Percentiles rank a stretch among this genome's conserved stretches.
Evolutionary conservation across 129 eudicot genomes (phyloP).

Genomic region (Helianthus tuberosus): DNA sequence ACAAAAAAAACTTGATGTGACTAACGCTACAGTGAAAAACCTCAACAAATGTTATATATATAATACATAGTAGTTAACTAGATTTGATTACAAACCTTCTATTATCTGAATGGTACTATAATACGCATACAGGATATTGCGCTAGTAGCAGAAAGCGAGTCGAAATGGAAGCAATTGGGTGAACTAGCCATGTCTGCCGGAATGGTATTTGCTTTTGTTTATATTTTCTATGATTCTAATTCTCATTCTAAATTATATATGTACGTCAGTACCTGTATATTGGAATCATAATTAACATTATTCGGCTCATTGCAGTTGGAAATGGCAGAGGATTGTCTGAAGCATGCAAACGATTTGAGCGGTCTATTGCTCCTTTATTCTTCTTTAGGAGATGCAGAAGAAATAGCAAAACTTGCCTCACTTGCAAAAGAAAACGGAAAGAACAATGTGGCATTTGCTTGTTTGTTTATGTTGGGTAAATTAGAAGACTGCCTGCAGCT

Average conservation of each 20-base stretch:
- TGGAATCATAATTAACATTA: not conserved
- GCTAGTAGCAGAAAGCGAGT: constrained; percentile 76
- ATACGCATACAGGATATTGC: constrained; percentile 75
- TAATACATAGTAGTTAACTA: too few species aligned
- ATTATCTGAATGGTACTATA: not conserved
- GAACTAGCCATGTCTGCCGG: constrained; percentile 97
- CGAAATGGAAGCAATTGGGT: constrained; percentile 99
- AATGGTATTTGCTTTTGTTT: constrained; percentile 47
- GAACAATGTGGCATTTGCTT: constrained; percentile 96
- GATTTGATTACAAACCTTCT: not conserved
- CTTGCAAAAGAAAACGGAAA: constrained; percentile 89
- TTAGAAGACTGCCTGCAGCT: constrained; percentile 95
- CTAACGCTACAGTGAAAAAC: too few species aligned
- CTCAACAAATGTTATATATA: too few species aligned
- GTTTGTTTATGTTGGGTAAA: constrained; percentile 92
- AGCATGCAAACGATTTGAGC: constrained; percentile 91
- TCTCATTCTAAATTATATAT: not conserved
- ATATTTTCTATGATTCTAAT: not conserved
- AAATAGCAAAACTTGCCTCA: constrained; percentile 75
- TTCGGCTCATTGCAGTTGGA: constrained; percentile 61
- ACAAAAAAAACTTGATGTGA: too few species aligned
- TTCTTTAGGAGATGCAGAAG: constrained; percentile 91
- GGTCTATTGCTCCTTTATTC: constrained; percentile 94
- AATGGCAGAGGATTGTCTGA: constrained; percentile 93
- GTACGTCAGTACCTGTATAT: not conserved